Percentiles rank a stretch among this genome's conserved stretches.
Evolutionary conservation across 306 rosid species (phyloP).

Genomic region (Rosa persica): DNA sequence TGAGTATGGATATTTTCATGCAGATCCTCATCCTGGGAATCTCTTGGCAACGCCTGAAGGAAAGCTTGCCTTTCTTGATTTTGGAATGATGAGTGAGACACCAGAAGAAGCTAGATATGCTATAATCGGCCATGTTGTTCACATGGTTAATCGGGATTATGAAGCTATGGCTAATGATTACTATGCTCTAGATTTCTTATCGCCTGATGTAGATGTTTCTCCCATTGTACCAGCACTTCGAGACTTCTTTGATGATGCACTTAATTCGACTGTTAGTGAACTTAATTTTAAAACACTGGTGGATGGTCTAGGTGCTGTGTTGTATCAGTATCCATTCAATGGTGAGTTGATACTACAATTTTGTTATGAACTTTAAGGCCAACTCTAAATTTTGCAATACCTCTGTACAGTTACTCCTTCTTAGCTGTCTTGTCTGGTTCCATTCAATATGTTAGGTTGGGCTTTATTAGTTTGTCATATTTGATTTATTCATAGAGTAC

Average conservation of each 20-base stretch:
- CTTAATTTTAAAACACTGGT: slow-evolving; percentile 91
- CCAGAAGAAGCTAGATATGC: slow-evolving; percentile 92
- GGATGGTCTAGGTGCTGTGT: slow-evolving; percentile 89
- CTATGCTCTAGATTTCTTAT: slow-evolving; percentile 81
- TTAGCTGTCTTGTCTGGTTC: not conserved
- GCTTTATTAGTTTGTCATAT: not conserved
- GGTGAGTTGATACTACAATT: slow-evolving; percentile 53
- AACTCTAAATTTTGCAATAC: not conserved
- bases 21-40: slow-evolving; percentile 99
- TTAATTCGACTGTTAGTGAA: slow-evolving; percentile 82
- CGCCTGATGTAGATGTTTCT: slow-evolving; percentile 77
- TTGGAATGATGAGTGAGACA: slow-evolving; percentile 99
- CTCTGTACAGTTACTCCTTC: not conserved
- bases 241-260: slow-evolving; percentile 86
- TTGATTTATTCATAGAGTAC: not conserved
- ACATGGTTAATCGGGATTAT: slow-evolving; percentile 94
- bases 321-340: slow-evolving; percentile 88
- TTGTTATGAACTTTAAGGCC: slow-evolving; percentile 7
- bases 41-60: slow-evolving; percentile 97
- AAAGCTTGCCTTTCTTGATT: slow-evolving; percentile 93
- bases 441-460: not conserved
- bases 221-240: slow-evolving; percentile 89
- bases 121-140: slow-evolving; percentile 93
- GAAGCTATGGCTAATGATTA: slow-evolving; percentile 99
- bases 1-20: slow-evolving; percentile 95